These are phyloP conservation scores for Hydnum rufescens DNA, from an alignment of 768 basidiomycete species.

Conservation along the genomic window DNA sequence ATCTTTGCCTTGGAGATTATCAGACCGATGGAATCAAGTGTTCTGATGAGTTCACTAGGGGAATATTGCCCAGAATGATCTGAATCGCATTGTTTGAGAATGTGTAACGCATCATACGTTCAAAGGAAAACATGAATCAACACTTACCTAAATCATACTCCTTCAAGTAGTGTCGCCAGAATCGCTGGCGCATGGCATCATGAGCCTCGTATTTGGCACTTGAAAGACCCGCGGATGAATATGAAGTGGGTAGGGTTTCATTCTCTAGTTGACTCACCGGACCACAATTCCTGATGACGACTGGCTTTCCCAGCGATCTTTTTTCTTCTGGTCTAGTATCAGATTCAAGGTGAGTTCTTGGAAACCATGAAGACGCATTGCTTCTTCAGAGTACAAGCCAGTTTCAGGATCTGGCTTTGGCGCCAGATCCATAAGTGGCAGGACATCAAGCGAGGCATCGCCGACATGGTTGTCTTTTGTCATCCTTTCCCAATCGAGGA, in stretches of 20 bases:
- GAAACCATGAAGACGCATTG: neutral
- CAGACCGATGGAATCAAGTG: slow-evolving; percentile 92
- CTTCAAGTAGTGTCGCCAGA: neutral
- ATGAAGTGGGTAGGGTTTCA: neutral
- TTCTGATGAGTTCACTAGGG: slow-evolving; percentile 71
- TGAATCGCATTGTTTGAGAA: neutral
- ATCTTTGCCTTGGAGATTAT: slow-evolving; percentile 65
- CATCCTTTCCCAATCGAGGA: slow-evolving; percentile 4
- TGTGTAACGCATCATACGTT: neutral
- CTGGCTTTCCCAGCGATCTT: neutral
- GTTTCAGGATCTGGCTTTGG: neutral
- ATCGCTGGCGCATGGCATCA: slow-evolving; percentile 3
- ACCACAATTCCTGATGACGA: neutral
- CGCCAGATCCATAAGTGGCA: neutral
- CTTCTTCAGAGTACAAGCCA: neutral
- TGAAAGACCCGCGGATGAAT: neutral
- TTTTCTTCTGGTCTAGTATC: neutral
- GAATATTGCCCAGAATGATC: slow-evolving; percentile 20
- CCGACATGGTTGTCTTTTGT: slow-evolving; percentile 1
- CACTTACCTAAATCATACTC: neutral
- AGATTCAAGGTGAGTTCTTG: neutral
- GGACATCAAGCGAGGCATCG: neutral
- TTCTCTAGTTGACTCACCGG: neutral
- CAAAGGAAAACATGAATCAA: neutral
- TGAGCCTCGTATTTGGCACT: slow-evolving; percentile 2